Evolutionary conservation across 176 grass and related monocot genomes (phyloP).

Genomic region (Metroxylon sagu): DNA sequence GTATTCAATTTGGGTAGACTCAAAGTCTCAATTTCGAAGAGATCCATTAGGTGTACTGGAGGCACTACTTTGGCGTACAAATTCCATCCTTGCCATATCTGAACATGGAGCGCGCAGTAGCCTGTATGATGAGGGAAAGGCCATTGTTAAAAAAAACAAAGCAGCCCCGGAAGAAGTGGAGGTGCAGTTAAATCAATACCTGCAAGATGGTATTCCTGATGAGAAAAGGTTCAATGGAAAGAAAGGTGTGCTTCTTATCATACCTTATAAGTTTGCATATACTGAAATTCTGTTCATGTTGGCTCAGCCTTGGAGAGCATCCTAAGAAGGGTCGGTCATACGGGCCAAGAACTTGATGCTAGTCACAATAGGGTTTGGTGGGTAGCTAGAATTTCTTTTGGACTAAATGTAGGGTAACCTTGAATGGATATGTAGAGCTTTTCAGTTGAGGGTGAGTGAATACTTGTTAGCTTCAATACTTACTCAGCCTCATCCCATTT

Average conservation of each 20-base stretch:
- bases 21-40: conserved; percentile 82
- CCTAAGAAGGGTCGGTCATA: too few relatives aligned
- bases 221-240: conserved; percentile 76
- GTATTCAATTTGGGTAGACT: conserved; percentile 97
- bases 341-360: too few relatives aligned
- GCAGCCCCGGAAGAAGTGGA: conserved; percentile 87
- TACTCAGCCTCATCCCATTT: too few relatives aligned
- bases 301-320: too few relatives aligned
- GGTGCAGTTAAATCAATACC: conserved; percentile 65
- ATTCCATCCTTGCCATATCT: conserved; percentile 76
- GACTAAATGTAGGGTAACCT: too few relatives aligned
- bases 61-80: conserved; percentile 70
- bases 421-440: too few relatives aligned
- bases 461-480: too few relatives aligned
- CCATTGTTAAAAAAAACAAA: conserved; percentile 86
- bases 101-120: conserved; percentile 86
- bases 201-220: conserved; percentile 61
- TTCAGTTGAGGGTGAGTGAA: too few relatives aligned
- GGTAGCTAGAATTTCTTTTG: too few relatives aligned
- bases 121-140: conserved; percentile 81
- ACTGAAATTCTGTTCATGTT: background rate
- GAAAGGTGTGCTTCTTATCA: conserved; percentile 50
- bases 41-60: conserved; percentile 77
- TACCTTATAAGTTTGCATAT: background rate
- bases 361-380: too few relatives aligned